These are phyloP conservation scores for Tylopilus balloui DNA, from an alignment of 768 basidiomycete genomes.

Conservation along the genomic window DNA sequence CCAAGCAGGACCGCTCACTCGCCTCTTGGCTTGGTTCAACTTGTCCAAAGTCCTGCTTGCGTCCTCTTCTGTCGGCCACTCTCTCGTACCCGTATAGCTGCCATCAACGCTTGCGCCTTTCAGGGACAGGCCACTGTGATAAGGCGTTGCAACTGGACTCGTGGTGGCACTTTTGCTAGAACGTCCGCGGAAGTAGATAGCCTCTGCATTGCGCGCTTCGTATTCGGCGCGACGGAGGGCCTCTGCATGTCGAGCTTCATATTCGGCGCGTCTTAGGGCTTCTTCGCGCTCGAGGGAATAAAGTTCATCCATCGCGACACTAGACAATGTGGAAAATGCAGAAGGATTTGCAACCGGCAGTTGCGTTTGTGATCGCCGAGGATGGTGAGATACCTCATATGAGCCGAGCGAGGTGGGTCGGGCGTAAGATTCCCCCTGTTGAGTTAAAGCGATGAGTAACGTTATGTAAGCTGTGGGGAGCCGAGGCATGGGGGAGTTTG, in stretches of 20 bases:
- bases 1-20: slow-evolving; percentile 55
- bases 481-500: slow-evolving; percentile 15
- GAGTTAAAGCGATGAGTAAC: slow-evolving; percentile 14
- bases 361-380: slow-evolving; percentile 28
- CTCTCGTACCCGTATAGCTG: slow-evolving; percentile 40
- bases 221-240: slow-evolving; percentile 61
- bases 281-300: slow-evolving; percentile 86
- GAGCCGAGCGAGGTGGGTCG: slow-evolving; percentile 50
- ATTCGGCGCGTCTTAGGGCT: slow-evolving; percentile 80
- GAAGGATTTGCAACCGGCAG: slow-evolving; percentile 34
- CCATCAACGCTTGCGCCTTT: slow-evolving; percentile 33
- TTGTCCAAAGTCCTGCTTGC: slow-evolving; percentile 23
- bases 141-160: slow-evolving; percentile 52
- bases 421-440: slow-evolving; percentile 54
- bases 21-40: slow-evolving; percentile 34
- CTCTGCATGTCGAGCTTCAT: slow-evolving; percentile 72
- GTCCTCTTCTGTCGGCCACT: slow-evolving; percentile 30
- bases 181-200: slow-evolving; percentile 33
- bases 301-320: slow-evolving; percentile 82
- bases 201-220: slow-evolving; percentile 48
- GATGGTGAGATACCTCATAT: slow-evolving; percentile 36
- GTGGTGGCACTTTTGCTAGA: slow-evolving; percentile 65
- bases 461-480: slow-evolving; percentile 29
- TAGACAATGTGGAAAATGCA: slow-evolving; percentile 66
- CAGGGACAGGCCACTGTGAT: slow-evolving; percentile 23